Base-by-base conservation (phyloP, 192 early-diverging fungal genomes). In the Powellomyces hirtus region DNA sequence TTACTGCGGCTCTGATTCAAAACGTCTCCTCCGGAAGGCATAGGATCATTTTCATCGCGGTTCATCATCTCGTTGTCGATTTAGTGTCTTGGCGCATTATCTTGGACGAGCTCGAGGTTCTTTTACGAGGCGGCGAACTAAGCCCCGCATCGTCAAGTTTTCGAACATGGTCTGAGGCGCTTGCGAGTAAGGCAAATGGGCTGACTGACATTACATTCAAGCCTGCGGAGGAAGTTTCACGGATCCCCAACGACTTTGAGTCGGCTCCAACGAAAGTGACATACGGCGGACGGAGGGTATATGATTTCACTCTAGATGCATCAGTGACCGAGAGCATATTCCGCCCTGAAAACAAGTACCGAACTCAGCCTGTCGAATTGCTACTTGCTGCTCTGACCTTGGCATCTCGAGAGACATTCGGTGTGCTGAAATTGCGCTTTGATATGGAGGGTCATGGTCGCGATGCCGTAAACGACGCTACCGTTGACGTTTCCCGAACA, bases 71-170 rank as follows among this genome's bases (percentile, higher is more conserved):
- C 4, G 69, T 65, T 56, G 1, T 75, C 4, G 74, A 75, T 56
- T 34, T 69, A 36, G 74, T 75, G 11, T 75, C 74, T 4, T 75
- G 74, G 74, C 68, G 74, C 18, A 70, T 75, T 49, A 1, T 75
- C 8, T 8, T 75, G 30, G 74, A 75, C 31, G 70, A 75, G 40
- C 14, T 75, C 33, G 36, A 69, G 38, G 37, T 55, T 14, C 38
- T 75, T 5, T 33, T 66, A 22, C 8, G 16, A 11, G 62, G 57
- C 11, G 58, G 16, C 16, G 11, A 55, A 26, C 37, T 75, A 20
- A 59, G 59, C 0, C n/a, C 49, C 33, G 64, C 38, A 29, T 40
- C 73, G 30, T 51, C 55, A 18, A 29, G 68, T 0, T 75, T 71
- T 51, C 73, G 62, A 24, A 49, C 35, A 35, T 75, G 73, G 73